phyloP scores from a whole-genome alignment of 2,329 filamentous ascomycete species.

The Ramichloridium luteum region DNA sequence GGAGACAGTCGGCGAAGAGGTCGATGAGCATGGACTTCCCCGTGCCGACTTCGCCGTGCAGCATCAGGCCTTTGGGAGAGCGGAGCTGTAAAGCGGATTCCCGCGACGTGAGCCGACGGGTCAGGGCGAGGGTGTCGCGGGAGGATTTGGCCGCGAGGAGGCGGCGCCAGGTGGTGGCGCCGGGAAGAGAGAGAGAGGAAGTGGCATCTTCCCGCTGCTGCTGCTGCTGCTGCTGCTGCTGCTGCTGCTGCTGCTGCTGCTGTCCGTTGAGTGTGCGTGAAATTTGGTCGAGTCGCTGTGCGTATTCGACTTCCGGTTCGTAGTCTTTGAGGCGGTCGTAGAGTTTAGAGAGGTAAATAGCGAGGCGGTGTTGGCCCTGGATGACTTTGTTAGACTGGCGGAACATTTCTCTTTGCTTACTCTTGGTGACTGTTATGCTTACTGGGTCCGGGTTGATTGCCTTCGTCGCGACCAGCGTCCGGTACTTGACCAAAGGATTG shows the following conservation, averaged over 20 bases:
- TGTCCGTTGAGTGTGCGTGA: slow-evolving; percentile 30
- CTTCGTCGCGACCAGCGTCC: slow-evolving; percentile 55
- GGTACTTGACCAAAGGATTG: slow-evolving; percentile 67
- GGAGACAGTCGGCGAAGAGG: slow-evolving; percentile 64
- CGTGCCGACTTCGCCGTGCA: slow-evolving; percentile 72
- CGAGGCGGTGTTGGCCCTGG: slow-evolving; percentile 29
- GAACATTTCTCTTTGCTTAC: no score
- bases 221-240: no score
- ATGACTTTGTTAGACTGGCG: no score
- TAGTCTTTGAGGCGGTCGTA: slow-evolving; percentile 69
- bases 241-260: slow-evolving; percentile 18
- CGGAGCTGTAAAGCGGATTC: slow-evolving; percentile 59
- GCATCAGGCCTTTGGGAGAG: slow-evolving; percentile 61
- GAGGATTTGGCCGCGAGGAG: slow-evolving; percentile 44
- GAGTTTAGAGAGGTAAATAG: slow-evolving; percentile 64
- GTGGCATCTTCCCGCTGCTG: slow-evolving; percentile 29
- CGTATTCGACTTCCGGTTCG: slow-evolving; percentile 58
- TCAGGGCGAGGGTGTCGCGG: slow-evolving; percentile 47
- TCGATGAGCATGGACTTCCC: slow-evolving; percentile 81
- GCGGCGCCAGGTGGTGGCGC: slow-evolving; percentile 34
- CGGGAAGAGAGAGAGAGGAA: neutral
- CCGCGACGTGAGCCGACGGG: slow-evolving; percentile 55
- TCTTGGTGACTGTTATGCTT: slow-evolving; percentile 50
- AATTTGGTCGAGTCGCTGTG: slow-evolving; percentile 50
- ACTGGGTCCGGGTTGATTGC: slow-evolving; percentile 53